Evolutionary conservation across 495 filamentous ascomycete species (phyloP), one percentile per base, ranked within the genome.

Genomic region (Elasticomyces elasticus): DNA sequence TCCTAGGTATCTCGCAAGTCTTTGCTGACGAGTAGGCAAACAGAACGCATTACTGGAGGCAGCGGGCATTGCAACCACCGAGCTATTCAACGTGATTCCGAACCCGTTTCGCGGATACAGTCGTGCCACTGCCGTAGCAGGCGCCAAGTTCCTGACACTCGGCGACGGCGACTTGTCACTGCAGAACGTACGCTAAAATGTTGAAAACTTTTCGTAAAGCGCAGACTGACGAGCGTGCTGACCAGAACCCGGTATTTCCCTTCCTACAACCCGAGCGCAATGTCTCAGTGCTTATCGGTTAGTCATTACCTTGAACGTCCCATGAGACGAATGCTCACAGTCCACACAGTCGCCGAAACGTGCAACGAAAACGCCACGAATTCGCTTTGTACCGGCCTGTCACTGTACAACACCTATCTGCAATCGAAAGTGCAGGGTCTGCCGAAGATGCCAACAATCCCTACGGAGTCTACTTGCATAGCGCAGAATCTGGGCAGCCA

Each of bases 171-270:
- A 40, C 12, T 17, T 40, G 35, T 40, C 35, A 13, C 4, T 40
- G 35, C 35, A 40, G 35, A 40, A 40, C 19, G 35, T 40, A 40
- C 35, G 35, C 3, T 40, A 40, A 40, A 13, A n/a, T 17, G 12
- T 40, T 13, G 5, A 15, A 17, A 40, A 5, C 4, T 4, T 3
- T 2, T 40, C 13, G 15, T 40, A 15, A 33, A 40, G 17, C 15
- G 3, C 5, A 5, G 4, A 40, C 35, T 40, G 35, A 40, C 35
- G 35, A 67, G 22, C 60, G 66, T 13, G 28, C 51, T 38, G 73
- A 75, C 51, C 73, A 73, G 19, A 70, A 72, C 28, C 74, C 74
- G 1, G 54, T 76, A 41, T 71, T 68, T 51, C 72, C 74, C 1
- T 62, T 76, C 37, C 61, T 76, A 22, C 64, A 72, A 30, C 30